phyloP scores from a whole-genome alignment of 805 yeast genomes.

The Pachysolen tannophilus region DNA sequence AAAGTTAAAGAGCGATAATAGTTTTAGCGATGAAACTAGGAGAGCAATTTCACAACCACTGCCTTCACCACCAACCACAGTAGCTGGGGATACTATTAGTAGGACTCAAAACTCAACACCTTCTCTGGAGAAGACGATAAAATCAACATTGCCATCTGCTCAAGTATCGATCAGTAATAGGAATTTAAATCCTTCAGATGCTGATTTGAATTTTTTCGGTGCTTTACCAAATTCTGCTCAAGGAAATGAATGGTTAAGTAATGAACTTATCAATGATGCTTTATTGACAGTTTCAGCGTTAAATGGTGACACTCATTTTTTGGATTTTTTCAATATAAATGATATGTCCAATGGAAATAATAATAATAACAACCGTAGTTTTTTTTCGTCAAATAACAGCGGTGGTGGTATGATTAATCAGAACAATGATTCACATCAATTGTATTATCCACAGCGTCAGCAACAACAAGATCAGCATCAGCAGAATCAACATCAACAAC shows the following conservation, averaged over 20 bases:
- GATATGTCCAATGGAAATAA: not conserved
- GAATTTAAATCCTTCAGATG: not conserved
- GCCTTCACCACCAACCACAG: not conserved
- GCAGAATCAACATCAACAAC: slow-evolving; percentile 2
- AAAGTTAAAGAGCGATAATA: slow-evolving; percentile 3
- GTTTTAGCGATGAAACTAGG: too few relatives aligned
- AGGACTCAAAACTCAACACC: not conserved
- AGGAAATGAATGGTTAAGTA: slow-evolving; percentile 63
- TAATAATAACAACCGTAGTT: too few relatives aligned
- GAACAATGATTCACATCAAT: too few relatives aligned
- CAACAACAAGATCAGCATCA: slow-evolving; percentile 1
- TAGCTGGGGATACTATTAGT: not conserved
- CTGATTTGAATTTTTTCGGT: slow-evolving; percentile 4
- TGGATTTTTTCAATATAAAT: slow-evolving; percentile 39
- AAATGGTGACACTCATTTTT: slow-evolving; percentile 49
- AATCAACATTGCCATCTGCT: not conserved
- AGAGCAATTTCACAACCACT: not conserved
- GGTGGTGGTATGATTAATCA: too few relatives aligned
- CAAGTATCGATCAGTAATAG: not conserved
- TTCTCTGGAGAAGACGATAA: not conserved
- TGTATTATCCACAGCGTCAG: not conserved
- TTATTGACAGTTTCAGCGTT: slow-evolving; percentile 66
- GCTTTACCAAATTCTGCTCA: slow-evolving; percentile 16
- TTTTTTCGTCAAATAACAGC: too few relatives aligned
- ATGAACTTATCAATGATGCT: slow-evolving; percentile 65